These are phyloP conservation scores for Penicillium sp. DNA, from an alignment of 2,329 filamentous ascomycete species.

Conservation along the genomic window DNA sequence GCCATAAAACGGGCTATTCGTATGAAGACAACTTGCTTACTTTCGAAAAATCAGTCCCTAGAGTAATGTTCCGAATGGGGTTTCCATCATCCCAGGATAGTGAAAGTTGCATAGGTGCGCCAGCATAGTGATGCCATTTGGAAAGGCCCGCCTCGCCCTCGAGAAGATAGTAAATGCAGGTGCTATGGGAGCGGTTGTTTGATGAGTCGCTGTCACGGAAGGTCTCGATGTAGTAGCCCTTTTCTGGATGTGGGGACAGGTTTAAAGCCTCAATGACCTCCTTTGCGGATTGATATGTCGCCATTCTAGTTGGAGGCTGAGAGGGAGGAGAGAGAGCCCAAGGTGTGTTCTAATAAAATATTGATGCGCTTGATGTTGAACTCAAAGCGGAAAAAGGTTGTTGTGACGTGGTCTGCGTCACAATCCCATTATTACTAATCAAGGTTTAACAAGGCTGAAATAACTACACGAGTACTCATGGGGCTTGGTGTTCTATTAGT, in stretches of 20 bases:
- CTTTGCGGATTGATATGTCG: conserved; percentile 12
- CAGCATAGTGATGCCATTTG: conserved; percentile 53
- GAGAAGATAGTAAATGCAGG: conserved; percentile 53
- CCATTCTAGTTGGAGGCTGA: too few species aligned
- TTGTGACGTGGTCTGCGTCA: too few species aligned
- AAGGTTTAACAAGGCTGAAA: too few species aligned
- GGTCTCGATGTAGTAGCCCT: conserved; percentile 49
- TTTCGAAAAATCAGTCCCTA: background rate
- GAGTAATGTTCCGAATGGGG: background rate
- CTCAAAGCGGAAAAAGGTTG: too few species aligned
- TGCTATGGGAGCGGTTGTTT: conserved; percentile 44
- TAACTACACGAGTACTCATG: too few species aligned
- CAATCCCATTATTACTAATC: too few species aligned
- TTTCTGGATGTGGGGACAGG: conserved; percentile 46
- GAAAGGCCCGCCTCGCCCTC: conserved; percentile 44
- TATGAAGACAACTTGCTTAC: background rate
- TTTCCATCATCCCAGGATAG: background rate
- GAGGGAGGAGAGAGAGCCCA: too few species aligned
- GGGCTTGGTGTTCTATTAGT: too few species aligned
- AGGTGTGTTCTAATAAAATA: too few species aligned
- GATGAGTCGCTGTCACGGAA: conserved; percentile 40
- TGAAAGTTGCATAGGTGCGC: conserved; percentile 43
- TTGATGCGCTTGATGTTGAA: too few species aligned
- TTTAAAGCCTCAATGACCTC: conserved; percentile 45
- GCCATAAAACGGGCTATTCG: background rate